Evolutionary conservation across 805 yeast genomes (phyloP).

Genomic region (Kluyveromyces lactis): DNA sequence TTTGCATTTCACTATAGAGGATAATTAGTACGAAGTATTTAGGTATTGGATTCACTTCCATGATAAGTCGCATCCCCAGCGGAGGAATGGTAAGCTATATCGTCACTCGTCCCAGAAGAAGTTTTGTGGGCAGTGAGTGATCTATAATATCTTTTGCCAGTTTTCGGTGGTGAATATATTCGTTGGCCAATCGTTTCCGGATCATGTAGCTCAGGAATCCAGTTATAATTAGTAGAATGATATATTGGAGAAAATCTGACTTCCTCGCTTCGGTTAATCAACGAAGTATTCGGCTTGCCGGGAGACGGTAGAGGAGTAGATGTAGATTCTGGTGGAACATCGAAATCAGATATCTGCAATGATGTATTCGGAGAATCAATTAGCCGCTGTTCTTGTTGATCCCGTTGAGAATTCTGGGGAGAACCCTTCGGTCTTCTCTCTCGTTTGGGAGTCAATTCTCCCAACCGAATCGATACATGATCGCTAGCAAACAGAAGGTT

Average conservation of each 20-base stretch:
- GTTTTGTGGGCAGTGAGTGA: background rate
- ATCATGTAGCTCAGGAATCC: constrained; percentile 1
- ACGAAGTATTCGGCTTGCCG: background rate
- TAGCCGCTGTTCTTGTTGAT: constrained; percentile 7
- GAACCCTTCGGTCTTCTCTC: background rate
- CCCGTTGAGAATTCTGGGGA: no score
- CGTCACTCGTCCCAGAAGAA: constrained; percentile 1
- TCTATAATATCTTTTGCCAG: background rate
- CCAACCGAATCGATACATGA: constrained; percentile 4
- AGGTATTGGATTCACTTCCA: constrained; percentile 8
- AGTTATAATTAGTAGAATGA: constrained; percentile 3
- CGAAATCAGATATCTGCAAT: constrained; percentile 20
- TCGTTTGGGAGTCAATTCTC: background rate
- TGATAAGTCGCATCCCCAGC: constrained; percentile 24
- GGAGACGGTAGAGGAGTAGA: constrained; percentile 19
- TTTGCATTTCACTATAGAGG: no score
- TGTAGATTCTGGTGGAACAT: constrained; percentile 26
- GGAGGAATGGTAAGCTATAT: constrained; percentile 17
- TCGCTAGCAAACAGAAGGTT: constrained; percentile 4
- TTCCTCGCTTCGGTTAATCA: background rate
- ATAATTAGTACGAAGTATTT: no score
- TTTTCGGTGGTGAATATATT: constrained; percentile 3
- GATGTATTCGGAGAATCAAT: constrained; percentile 9
- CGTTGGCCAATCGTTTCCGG: constrained; percentile 1
- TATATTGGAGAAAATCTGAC: constrained; percentile 1